Conservation (phyloP, 2,329 filamentous ascomycete genomes). For the Beauveria varroae region DNA sequence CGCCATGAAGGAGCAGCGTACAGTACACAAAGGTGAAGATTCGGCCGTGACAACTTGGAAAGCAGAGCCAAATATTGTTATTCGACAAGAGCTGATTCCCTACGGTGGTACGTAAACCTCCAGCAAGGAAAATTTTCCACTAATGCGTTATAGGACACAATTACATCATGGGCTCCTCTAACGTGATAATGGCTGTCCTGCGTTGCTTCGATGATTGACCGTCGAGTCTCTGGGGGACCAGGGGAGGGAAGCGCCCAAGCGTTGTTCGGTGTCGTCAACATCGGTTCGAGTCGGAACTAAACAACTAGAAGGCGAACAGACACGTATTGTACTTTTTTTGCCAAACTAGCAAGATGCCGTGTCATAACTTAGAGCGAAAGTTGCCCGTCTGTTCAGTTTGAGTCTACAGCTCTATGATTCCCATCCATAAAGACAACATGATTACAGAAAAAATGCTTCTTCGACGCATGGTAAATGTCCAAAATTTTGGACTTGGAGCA, state of each 20-base stretch:
- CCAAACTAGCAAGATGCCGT: neutral
- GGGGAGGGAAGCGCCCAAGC: too few species aligned
- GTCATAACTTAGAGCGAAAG: neutral
- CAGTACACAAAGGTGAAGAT: conserved; percentile 33
- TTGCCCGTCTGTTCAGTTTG: neutral
- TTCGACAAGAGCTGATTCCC: conserved; percentile 47
- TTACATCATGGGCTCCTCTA: conserved; percentile 56
- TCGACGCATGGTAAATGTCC: neutral
- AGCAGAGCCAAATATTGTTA: conserved; percentile 36
- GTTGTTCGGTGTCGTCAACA: neutral
- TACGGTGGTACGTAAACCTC: conserved; percentile 41
- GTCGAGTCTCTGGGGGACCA: too few species aligned
- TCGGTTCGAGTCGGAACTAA: neutral
- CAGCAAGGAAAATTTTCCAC: neutral
- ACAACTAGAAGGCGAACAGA: neutral
- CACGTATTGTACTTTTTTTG: neutral
- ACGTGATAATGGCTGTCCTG: conserved; percentile 57
- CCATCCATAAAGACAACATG: too few species aligned
- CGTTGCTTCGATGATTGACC: conserved; percentile 47
- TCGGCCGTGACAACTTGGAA: conserved; percentile 42
- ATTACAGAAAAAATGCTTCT: too few species aligned
- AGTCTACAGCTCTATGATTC: too few species aligned
- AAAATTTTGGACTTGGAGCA: neutral
- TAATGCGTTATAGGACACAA: conserved; percentile 52
- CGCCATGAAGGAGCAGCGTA: conserved; percentile 39